Conservation (phyloP, 108 stramenopile species). For the Pseudonitzschia multistriata region DNA sequence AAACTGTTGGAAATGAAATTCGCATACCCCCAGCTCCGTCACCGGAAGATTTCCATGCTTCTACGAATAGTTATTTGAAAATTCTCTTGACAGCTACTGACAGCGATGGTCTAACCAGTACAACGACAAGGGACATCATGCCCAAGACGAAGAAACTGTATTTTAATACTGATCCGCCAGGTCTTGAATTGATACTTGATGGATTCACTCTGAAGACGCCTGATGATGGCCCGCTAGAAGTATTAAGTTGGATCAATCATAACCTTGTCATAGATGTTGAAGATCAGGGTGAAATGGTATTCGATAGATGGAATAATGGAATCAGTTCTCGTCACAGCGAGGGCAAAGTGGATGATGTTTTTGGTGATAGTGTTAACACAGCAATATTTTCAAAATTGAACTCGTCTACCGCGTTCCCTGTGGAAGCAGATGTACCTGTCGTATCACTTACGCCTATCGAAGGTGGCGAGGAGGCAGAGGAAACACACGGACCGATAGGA, state of each 20-base stretch:
- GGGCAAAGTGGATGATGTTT: background rate
- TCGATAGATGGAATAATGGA: constrained; percentile 22
- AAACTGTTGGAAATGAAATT: constrained; percentile 25
- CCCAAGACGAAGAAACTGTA: constrained; percentile 15
- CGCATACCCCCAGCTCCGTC: constrained; percentile 19
- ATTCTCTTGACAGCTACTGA: constrained; percentile 30
- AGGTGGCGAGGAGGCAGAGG: background rate
- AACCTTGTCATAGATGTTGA: constrained; percentile 9
- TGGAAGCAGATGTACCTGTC: too few relatives aligned
- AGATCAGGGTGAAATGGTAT: constrained; percentile 17
- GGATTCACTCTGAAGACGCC: constrained; percentile 24
- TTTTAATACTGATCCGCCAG: constrained; percentile 26
- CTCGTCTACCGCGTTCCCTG: background rate
- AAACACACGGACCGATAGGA: too few relatives aligned
- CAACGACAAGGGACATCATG: constrained; percentile 18
- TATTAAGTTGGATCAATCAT: constrained; percentile 31
- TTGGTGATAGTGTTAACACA: background rate
- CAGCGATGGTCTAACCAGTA: constrained; percentile 15
- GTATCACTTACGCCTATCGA: background rate
- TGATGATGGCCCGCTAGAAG: background rate
- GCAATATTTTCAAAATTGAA: constrained; percentile 6
- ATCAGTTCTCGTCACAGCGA: background rate
- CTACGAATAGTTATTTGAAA: constrained; percentile 30
- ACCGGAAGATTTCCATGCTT: constrained; percentile 40
- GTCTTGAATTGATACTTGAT: constrained; percentile 21